These are phyloP conservation scores for Rhizopus delemar DNA, from an alignment of 371 early-diverging fungal genomes.

Conservation along the genomic window DNA sequence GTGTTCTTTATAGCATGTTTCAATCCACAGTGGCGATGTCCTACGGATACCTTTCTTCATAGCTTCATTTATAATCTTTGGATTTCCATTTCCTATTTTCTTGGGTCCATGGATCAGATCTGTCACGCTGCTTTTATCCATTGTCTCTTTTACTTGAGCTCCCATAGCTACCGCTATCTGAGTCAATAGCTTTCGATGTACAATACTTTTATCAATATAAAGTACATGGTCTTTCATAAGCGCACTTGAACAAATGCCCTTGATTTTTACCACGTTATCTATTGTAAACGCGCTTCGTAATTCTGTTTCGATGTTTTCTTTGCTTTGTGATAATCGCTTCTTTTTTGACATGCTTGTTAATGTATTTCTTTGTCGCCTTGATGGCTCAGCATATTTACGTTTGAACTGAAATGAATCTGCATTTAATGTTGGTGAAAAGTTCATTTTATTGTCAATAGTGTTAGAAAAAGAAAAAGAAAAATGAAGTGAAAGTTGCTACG, in stretches of 20 bases:
- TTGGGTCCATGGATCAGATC: background rate
- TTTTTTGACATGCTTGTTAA: background rate
- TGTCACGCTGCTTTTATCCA: background rate
- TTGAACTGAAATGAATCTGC: conserved; percentile 2
- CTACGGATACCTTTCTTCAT: background rate
- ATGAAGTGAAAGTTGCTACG: background rate
- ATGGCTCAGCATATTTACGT: background rate
- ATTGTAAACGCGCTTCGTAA: background rate
- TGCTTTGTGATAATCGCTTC: background rate
- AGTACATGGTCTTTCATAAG: background rate
- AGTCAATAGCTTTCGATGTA: background rate
- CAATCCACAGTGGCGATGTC: background rate
- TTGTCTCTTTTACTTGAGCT: conserved; percentile 1
- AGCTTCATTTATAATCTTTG: background rate
- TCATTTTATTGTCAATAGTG: background rate
- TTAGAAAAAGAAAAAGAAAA: conserved; percentile 1
- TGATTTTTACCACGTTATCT: background rate
- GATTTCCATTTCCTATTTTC: background rate
- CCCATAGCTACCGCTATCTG: background rate
- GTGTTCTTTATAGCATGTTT: background rate
- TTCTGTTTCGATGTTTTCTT: background rate
- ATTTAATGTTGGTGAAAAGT: background rate
- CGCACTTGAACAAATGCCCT: background rate
- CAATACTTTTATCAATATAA: background rate
- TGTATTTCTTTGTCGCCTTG: background rate